Conservation (phyloP, 768 basidiomycete genomes). For the Russula sp. region DNA sequence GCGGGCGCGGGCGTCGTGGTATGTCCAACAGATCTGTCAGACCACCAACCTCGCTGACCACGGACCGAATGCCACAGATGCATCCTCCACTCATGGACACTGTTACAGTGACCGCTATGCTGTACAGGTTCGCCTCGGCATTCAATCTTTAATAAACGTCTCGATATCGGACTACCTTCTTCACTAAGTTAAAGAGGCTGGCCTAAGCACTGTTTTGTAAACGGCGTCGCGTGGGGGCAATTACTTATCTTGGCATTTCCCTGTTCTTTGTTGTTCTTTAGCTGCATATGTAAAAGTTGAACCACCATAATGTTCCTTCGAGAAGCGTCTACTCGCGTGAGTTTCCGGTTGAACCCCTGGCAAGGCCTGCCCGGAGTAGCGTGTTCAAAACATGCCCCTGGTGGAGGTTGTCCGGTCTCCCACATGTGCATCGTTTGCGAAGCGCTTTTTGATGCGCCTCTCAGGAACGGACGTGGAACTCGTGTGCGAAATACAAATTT, state of each 20-base stretch:
- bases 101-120: constrained; percentile 80
- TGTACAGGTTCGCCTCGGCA: constrained; percentile 71
- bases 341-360: constrained; percentile 21
- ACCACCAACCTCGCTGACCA: constrained; percentile 22
- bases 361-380: constrained; percentile 24
- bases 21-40: constrained; percentile 32
- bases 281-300: constrained; percentile 28
- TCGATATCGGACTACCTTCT: constrained; percentile 18
- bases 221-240: constrained; percentile 23
- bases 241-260: constrained; percentile 31
- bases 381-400: constrained; percentile 24
- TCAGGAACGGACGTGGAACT: constrained; percentile 18
- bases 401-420: constrained; percentile 18
- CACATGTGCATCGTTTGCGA: constrained; percentile 19
- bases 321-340: constrained; percentile 24
- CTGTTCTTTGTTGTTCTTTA: constrained; percentile 21
- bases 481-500: constrained; percentile 20
- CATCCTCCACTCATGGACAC: constrained; percentile 90
- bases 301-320: constrained; percentile 27
- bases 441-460: constrained; percentile 17
- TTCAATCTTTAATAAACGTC: constrained; percentile 40
- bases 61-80: constrained; percentile 47
- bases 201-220: constrained; percentile 24
- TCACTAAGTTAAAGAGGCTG: constrained; percentile 28
- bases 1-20: constrained; percentile 84